Evolutionary conservation across 2,329 filamentous ascomycete genomes (phyloP), one percentile per base, ranked within the genome.

Genomic region (Passalora sequoiae): DNA sequence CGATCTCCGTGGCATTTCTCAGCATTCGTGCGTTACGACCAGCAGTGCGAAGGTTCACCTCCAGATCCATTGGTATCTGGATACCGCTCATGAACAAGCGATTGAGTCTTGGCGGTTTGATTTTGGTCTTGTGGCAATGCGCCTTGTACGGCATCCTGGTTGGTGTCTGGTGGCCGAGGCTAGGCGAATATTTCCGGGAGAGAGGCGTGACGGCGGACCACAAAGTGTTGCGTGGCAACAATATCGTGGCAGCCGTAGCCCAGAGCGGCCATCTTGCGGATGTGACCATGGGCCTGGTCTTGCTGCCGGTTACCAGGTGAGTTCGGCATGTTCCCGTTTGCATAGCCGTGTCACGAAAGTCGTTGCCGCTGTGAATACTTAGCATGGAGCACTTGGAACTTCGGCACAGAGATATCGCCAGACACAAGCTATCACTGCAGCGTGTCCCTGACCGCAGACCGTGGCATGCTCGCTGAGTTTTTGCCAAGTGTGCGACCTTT

Each of bases 231-330:
- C 30, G 25, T 3, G 47, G 47, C 6, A 47, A 50, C 33, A 21
- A 15, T 16, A 38, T 44, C 6, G 32, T 50, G 9, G 47, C 47
- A 4, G 44, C 37, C 15, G 38, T 50, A 3, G 47, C 47, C 10
- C 31, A 40, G 12, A 50, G 40, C 2, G 47, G 47, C 16, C 47
- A 50, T 25, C 19, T 50, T 12, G 37, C 40, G 8, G 47, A 50
- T 16, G 41, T 47, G 10, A 41, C 47, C 2, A 50, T 50, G 47
- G 47, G 47, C 2, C 44, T 50, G 44, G 47, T 43, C 15, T 38
- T 50, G 8, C 32, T 50, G 17, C 47, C 47, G 4, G 44, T 50
- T 4, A n/a, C n/a, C n/a, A n/a, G n/a, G n/a, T n/a, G n/a, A n/a
- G n/a, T n/a, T n/a, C n/a, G n/a, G n/a, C n/a, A n/a, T n/a, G n/a